These are phyloP conservation scores for Polyplosphaeria fusca DNA, from an alignment of 495 filamentous ascomycete species.

Conservation along the genomic window DNA sequence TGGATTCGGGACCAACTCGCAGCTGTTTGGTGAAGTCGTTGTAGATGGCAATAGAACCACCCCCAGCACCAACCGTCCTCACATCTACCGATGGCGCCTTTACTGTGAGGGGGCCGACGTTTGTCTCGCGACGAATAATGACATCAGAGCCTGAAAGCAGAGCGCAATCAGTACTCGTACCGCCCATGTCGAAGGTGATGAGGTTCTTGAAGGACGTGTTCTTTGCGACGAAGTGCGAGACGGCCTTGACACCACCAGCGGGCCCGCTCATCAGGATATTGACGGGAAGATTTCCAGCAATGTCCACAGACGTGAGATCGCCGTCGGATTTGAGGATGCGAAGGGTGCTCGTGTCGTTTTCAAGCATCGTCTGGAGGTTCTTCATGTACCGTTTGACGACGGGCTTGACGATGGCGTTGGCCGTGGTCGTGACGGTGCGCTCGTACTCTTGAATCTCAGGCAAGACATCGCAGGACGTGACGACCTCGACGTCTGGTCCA, in stretches of 20 bases:
- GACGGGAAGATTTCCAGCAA: slow-evolving; percentile 48
- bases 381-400: slow-evolving; percentile 48
- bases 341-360: slow-evolving; percentile 44
- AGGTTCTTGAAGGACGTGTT: slow-evolving; percentile 50
- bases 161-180: slow-evolving; percentile 51
- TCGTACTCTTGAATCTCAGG: slow-evolving; percentile 53
- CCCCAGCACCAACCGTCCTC: slow-evolving; percentile 50
- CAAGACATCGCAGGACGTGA: slow-evolving; percentile 48
- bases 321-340: slow-evolving; percentile 53
- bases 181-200: slow-evolving; percentile 53
- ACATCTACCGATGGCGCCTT: slow-evolving; percentile 51
- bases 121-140: slow-evolving; percentile 49
- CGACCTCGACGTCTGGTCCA: slow-evolving; percentile 39
- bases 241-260: slow-evolving; percentile 49
- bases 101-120: slow-evolving; percentile 47
- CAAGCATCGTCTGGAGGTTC: slow-evolving; percentile 42
- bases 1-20: slow-evolving; percentile 51
- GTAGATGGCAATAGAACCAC: slow-evolving; percentile 49
- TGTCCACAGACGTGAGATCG: slow-evolving; percentile 45
- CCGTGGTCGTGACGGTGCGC: slow-evolving; percentile 51
- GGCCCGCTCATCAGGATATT: slow-evolving; percentile 50
- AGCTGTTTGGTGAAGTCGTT: slow-evolving; percentile 49
- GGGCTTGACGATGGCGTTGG: slow-evolving; percentile 52
- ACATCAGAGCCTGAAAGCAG: slow-evolving; percentile 48
- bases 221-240: slow-evolving; percentile 48